Base-by-base conservation (phyloP, 1,139 yeast species). In the Taiozyma sp. region DNA sequence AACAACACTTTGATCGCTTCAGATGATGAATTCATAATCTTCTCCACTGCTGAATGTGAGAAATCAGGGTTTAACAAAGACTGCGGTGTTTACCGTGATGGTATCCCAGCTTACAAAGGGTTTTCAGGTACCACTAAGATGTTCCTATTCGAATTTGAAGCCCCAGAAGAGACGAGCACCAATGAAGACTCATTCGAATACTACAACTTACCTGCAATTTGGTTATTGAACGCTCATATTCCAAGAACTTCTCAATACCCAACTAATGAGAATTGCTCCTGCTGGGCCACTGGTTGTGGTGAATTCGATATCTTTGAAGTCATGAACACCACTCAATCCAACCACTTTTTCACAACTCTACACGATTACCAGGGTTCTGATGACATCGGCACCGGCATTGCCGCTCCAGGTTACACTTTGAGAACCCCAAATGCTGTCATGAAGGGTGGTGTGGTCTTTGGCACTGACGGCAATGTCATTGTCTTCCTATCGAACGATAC, bases 221-320 rank as follows among this genome's bases (percentile, higher is more conserved):
- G 93, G 88, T 73, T 86, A 61, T 72, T 86, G 66, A 86, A 86
- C 65, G 88, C 89, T 51, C 81, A 83, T 68, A 83, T 86, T 63
- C 87, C 92, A 68, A 81, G 93, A 77, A 85, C 92, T 52, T 75
- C 87, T 50, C 92, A 86, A 71, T 86, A 86, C 67, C 80, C 81
- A 55, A 76, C 81, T 45, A 77, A 78, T 58, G 67, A 75, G 47
- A 73, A 78, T 58, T 86, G 92, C 69, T 84, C 91, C 30, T 83
- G 92, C 66, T 86, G 93, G 92, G 71, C 76, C 41, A 74, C 84
- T 49, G 91, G 91, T 14, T 84, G 92, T 71, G 93, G 95, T 70
- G 93, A 87, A 71, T 83, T 83, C 67, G 95, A 87, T 72, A 80
- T 86, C 65, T 86, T 86, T 65, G 95, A 86, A 73, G 78, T 78